Evolutionary conservation across 129 eudicot species (phyloP), one percentile per base, ranked within the genome.

Genomic region (Flaveria linearis): DNA sequence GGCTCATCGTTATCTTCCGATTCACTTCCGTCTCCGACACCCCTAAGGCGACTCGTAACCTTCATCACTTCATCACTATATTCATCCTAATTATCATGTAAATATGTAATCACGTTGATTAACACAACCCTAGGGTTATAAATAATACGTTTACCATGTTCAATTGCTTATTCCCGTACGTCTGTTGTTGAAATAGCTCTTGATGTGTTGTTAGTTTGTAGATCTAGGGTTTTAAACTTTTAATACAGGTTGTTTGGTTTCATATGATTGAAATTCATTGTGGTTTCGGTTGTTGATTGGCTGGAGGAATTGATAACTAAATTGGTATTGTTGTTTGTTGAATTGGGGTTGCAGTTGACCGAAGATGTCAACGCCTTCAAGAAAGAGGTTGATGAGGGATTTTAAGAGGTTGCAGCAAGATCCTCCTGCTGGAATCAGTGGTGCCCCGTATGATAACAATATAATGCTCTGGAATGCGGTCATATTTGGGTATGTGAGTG

Each of bases 401-500:
- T 91, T 91, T 76, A 91, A 86, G 82, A 83, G 97, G 85, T 76
- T 91, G 78, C 95, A 88, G 81, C 95, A 91, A 68, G 95, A 91
- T 76, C 97, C 97, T 6, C 97, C 94, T 42, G 97, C 97, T 22
- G 97, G 97, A 39, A 88, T 91, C 69, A 91, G 97, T 77, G 97
- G 97, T 52, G 97, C 97, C 5, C 97, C 97, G 1, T 92, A 81
- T 45, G 97, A 91, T 76, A 91, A 88, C 69, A 91, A 91, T 79
- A 91, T 91, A 42, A 91, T 91, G 97, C 95, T 91, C 12, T 91
- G 97, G 97, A 88, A 88, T 82, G 97, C 94, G 41, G 94, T 91
- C 15, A 88, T 91, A 68, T 91, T 91, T 75, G 97, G 97, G 97
- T 88, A 82, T 52, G 89, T 81, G 56, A 72, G 5, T 50, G 45